Conservation (phyloP, 2,329 filamentous ascomycete species). For the Amauroascus niger region DNA sequence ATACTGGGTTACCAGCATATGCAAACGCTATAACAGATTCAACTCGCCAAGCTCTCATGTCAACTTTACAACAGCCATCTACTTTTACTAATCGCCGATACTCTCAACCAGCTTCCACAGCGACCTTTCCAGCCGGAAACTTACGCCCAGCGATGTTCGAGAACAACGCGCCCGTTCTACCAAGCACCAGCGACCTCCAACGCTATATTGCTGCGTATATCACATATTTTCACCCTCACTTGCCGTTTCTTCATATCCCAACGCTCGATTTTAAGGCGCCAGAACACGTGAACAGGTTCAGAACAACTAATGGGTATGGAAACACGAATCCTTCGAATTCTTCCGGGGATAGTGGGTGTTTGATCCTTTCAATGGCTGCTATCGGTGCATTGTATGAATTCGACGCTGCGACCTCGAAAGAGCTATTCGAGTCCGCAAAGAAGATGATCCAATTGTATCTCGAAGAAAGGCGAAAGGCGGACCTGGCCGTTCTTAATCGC, state of each 20-base stretch:
- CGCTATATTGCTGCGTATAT: constrained; percentile 86
- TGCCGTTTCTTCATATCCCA: constrained; percentile 88
- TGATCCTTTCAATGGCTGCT: constrained; percentile 81
- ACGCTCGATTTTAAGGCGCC: constrained; percentile 83
- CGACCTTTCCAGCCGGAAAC: constrained; percentile 31
- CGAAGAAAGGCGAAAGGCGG: constrained; percentile 78
- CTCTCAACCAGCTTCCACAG: constrained; percentile 49
- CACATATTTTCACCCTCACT: constrained; percentile 82
- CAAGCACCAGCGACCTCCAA: constrained; percentile 75
- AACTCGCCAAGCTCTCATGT: constrained; percentile 53
- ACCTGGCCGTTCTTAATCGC: constrained; percentile 55
- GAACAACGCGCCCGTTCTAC: constrained; percentile 44
- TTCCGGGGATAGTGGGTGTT: constrained; percentile 71
- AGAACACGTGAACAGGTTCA: constrained; percentile 51
- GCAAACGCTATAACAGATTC: constrained; percentile 58
- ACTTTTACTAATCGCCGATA: constrained; percentile 48
- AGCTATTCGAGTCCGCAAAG: constrained; percentile 86
- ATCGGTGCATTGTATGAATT: constrained; percentile 79
- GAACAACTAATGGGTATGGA: constrained; percentile 45
- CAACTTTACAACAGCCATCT: constrained; percentile 50
- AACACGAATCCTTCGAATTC: constrained; percentile 47
- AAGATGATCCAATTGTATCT: constrained; percentile 91
- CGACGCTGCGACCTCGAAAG: constrained; percentile 67
- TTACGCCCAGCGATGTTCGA: constrained; percentile 20
- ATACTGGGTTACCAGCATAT: constrained; percentile 26